Evolutionary conservation across 345 rosid species (phyloP).

Genomic region (Gossypium herbaceum): DNA sequence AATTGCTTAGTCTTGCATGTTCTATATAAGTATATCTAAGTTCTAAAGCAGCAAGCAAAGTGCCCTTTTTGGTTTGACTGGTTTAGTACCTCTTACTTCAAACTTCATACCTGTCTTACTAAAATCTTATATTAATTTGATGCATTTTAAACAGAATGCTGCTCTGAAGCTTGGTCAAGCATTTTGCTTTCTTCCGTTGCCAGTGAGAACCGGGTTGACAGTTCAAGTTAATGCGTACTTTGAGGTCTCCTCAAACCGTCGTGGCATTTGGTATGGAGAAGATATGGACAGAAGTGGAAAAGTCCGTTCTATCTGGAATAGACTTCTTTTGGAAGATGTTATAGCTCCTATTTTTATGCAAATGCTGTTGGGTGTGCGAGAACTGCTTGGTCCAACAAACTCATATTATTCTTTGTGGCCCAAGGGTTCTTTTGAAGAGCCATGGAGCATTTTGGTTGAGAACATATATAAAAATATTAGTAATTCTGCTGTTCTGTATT

Average conservation of each 20-base stretch:
- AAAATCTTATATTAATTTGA: conserved; percentile 21
- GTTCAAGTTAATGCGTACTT: conserved; percentile 92
- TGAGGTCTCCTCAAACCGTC: conserved; percentile 95
- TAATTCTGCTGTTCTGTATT: conserved; percentile 55
- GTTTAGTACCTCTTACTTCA: background rate
- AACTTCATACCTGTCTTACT: conserved; percentile 8
- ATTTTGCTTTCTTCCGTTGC: conserved; percentile 92
- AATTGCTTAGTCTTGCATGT: background rate
- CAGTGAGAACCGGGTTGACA: conserved; percentile 81
- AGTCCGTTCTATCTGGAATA: conserved; percentile 91
- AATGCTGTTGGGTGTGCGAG: conserved; percentile 66
- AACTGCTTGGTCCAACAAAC: conserved; percentile 52
- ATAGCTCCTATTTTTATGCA: conserved; percentile 64
- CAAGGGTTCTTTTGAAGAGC: conserved; percentile 82
- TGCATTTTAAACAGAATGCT: conserved; percentile 49
- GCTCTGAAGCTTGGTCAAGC: conserved; percentile 76
- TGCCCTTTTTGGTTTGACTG: background rate
- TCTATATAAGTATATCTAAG: background rate
- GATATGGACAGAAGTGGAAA: conserved; percentile 98
- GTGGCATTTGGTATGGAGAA: conserved; percentile 97
- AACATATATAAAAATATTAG: conserved; percentile 61
- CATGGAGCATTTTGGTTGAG: conserved; percentile 87
- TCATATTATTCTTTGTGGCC: conserved; percentile 82
- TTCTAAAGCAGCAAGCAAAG: background rate
- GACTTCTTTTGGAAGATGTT: conserved; percentile 89